A percentile compares a stretch with the other conserved stretches of the same genome.
phyloP scores from a whole-genome alignment of 2,329 filamentous ascomycete genomes.

The Grosmannia penicillata region DNA sequence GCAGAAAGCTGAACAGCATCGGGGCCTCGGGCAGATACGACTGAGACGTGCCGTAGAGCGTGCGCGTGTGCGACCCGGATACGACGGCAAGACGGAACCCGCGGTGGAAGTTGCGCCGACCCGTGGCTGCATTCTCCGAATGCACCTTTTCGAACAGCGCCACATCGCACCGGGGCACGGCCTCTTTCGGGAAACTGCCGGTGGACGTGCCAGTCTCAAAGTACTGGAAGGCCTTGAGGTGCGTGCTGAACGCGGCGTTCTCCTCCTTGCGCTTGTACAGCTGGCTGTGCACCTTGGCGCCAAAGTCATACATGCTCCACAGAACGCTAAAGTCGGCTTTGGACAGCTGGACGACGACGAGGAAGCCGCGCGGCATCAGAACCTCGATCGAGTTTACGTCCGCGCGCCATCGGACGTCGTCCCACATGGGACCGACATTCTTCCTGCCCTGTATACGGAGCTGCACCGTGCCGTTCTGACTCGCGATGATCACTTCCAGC shows the following conservation, averaged over 20 bases:
- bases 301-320: conserved; percentile 77
- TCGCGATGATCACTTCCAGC: conserved; percentile 60
- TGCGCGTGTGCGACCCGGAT: conserved; percentile 63
- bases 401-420: conserved; percentile 66
- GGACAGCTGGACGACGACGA: conserved; percentile 53
- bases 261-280: conserved; percentile 58
- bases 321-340: conserved; percentile 67
- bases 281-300: conserved; percentile 57
- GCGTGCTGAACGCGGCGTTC: conserved; percentile 50
- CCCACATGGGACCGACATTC: conserved; percentile 59
- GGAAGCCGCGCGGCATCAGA: conserved; percentile 60
- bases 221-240: conserved; percentile 64
- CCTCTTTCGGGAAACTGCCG: conserved; percentile 60
- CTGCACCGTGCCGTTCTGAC: conserved; percentile 65
- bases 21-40: conserved; percentile 49
- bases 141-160: conserved; percentile 59
- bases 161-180: conserved; percentile 55
- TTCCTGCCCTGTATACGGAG: conserved; percentile 57
- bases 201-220: conserved; percentile 58
- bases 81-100: conserved; percentile 68
- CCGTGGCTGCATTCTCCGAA: conserved; percentile 56
- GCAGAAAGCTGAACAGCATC: conserved; percentile 64
- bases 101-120: conserved; percentile 56
- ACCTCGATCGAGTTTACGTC: conserved; percentile 52
- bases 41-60: conserved; percentile 63